phyloP scores from a whole-genome alignment of 2,329 filamentous ascomycete genomes.

The Rhytidhysteron rufulum region DNA sequence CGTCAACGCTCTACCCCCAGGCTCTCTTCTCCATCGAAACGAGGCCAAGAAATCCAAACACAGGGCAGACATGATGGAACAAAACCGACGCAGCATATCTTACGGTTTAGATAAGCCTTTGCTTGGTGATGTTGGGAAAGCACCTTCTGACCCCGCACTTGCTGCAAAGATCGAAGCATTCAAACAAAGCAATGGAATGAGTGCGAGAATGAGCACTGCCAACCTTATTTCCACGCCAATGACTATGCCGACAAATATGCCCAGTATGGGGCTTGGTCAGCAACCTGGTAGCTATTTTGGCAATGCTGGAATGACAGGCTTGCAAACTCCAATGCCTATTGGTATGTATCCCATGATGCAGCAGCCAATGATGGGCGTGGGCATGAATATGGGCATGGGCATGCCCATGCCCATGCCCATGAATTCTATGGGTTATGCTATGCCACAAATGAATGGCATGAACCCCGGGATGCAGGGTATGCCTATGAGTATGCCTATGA shows the following conservation, averaged over 20 bases:
- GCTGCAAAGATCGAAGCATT: conserved; percentile 35
- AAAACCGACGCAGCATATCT: conserved; percentile 29
- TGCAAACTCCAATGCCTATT: not conserved
- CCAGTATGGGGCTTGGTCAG: conserved; percentile 14
- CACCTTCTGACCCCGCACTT: conserved; percentile 24
- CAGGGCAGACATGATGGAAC: conserved; percentile 31
- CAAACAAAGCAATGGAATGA: conserved; percentile 16
- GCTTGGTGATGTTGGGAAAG: conserved; percentile 18
- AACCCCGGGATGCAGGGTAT: conserved; percentile 1
- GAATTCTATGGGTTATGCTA: conserved; percentile 12
- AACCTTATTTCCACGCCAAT: not conserved
- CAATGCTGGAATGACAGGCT: conserved; percentile 12
- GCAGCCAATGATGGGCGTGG: conserved; percentile 9
- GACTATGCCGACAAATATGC: not conserved
- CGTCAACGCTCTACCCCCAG: conserved; percentile 30
- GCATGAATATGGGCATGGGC: conserved; percentile 15
- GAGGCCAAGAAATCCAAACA: conserved; percentile 34
- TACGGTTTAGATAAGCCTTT: conserved; percentile 27
- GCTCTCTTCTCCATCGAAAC: conserved; percentile 39
- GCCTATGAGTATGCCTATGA: conserved; percentile 18
- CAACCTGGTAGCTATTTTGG: conserved; percentile 9
- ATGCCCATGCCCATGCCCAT: conserved; percentile 12
- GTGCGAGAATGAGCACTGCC: not conserved
- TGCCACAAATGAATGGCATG: conserved; percentile 11
- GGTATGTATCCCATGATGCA: conserved; percentile 9